Percentiles rank a stretch among this genome's conserved stretches.
Evolutionary conservation across 2,329 filamentous ascomycete genomes (phyloP).

Genomic region (Exophiala lecanii-corni): DNA sequence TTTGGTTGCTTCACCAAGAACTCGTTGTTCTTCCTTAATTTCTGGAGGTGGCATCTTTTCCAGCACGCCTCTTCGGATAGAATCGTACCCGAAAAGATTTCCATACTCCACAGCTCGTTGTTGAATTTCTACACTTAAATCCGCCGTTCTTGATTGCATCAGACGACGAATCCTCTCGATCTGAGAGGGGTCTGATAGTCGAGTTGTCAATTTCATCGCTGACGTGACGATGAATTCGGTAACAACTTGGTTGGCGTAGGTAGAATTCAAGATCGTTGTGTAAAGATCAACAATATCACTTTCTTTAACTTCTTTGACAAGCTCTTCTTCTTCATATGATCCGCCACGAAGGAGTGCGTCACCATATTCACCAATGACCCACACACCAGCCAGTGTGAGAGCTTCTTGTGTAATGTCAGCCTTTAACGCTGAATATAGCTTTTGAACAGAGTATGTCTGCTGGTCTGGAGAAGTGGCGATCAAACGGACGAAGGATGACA

Average conservation of each 20-base stretch:
- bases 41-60: constrained; percentile 98
- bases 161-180: constrained; percentile 78
- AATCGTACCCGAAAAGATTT: constrained; percentile 87
- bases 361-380: constrained; percentile 97
- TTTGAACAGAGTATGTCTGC: constrained; percentile 94
- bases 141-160: constrained; percentile 72
- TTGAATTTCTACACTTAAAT: constrained; percentile 91
- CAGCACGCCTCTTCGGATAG: constrained; percentile 80
- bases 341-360: constrained; percentile 84
- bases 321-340: constrained; percentile 89
- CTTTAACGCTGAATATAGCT: constrained; percentile 83
- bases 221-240: constrained; percentile 96
- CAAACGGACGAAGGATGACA: constrained; percentile 92
- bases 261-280: constrained; percentile 85
- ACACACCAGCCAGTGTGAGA: constrained; percentile 84
- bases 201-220: constrained; percentile 88
- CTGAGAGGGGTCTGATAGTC: constrained; percentile 77
- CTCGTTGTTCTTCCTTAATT: constrained; percentile 90
- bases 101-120: constrained; percentile 93
- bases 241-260: constrained; percentile 83
- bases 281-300: constrained; percentile 92
- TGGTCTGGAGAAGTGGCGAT: constrained; percentile 92
- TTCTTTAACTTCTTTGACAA: constrained; percentile 77
- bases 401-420: constrained; percentile 98
- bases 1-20: constrained; percentile 70